phyloP scores from a whole-genome alignment of 805 yeast genomes.

The Hanseniaspora meyeri region DNA sequence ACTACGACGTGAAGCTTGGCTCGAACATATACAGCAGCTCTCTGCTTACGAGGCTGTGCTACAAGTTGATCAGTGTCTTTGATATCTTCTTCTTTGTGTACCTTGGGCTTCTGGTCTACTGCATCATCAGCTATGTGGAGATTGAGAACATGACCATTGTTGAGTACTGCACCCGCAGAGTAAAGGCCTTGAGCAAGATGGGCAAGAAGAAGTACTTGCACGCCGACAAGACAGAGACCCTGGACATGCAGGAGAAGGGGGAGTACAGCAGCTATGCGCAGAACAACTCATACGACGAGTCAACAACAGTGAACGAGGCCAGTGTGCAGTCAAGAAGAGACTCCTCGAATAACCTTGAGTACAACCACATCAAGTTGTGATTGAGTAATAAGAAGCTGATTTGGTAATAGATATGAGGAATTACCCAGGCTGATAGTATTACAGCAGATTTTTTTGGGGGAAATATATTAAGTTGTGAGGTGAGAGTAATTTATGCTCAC shows the following conservation, averaged over 20 bases:
- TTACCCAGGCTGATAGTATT: too few species aligned
- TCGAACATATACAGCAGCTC: conserved; percentile 21
- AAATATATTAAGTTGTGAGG: too few species aligned
- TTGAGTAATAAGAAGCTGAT: background rate
- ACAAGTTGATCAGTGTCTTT: conserved; percentile 22
- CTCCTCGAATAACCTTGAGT: background rate
- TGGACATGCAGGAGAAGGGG: conserved; percentile 10
- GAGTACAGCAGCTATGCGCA: conserved; percentile 1
- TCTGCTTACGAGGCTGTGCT: conserved; percentile 16
- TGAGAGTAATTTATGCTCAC: too few species aligned
- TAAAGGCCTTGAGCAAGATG: background rate
- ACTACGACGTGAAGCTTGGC: conserved; percentile 20
- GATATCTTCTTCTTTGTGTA: conserved; percentile 18
- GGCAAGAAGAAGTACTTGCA: background rate
- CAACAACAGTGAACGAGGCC: background rate
- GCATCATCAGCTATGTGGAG: background rate
- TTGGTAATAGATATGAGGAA: background rate
- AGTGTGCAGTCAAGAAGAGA: background rate
- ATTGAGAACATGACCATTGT: background rate
- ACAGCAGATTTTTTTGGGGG: too few species aligned
- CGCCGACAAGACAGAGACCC: background rate
- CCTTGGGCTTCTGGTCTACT: conserved; percentile 13
- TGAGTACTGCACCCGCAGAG: background rate
- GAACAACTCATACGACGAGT: background rate
- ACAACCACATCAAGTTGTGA: conserved; percentile 7